phyloP scores from a whole-genome alignment of 768 basidiomycete genomes.

The Lactarius hatsudake region DNA sequence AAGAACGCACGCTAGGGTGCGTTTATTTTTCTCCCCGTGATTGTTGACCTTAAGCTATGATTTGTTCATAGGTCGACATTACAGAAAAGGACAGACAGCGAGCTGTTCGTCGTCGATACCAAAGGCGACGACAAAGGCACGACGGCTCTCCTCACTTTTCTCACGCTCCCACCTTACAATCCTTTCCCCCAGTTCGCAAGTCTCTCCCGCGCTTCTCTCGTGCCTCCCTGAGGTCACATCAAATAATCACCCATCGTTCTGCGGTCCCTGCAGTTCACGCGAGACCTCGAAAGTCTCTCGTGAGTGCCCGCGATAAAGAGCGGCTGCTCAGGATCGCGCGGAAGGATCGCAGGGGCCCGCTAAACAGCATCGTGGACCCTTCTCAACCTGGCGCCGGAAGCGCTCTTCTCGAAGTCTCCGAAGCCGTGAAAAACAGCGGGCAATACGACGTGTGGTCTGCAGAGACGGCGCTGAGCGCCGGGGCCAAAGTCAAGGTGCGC shows the following conservation, averaged over 20 bases:
- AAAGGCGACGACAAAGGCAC: constrained; percentile 73
- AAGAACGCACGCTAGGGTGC: constrained; percentile 79
- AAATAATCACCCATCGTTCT: constrained; percentile 82
- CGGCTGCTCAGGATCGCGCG: constrained; percentile 75
- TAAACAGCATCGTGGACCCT: constrained; percentile 68
- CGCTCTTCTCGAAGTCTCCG: constrained; percentile 58
- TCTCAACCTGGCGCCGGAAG: constrained; percentile 65
- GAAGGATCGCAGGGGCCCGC: constrained; percentile 65
- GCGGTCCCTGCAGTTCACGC: constrained; percentile 83
- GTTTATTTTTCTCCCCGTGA: neutral
- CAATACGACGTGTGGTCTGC: constrained; percentile 62
- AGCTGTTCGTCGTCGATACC: constrained; percentile 79
- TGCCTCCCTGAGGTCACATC: constrained; percentile 59
- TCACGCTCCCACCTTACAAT: neutral
- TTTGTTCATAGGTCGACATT: constrained; percentile 47
- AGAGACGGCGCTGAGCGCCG: constrained; percentile 37
- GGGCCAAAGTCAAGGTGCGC: constrained; percentile 53
- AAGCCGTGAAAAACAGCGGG: constrained; percentile 67
- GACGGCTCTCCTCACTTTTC: constrained; percentile 25
- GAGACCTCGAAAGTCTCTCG: constrained; percentile 36
- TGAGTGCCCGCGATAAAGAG: constrained; percentile 71
- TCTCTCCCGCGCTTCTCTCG: constrained; percentile 53
- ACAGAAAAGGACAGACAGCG: constrained; percentile 64
- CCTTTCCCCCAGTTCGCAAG: constrained; percentile 51
- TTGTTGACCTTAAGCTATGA: neutral